A percentile compares a stretch with the other conserved stretches of the same genome.
These are phyloP conservation scores for Yamadazyma olivae DNA, from an alignment of 805 yeast species.

Conservation along the genomic window DNA sequence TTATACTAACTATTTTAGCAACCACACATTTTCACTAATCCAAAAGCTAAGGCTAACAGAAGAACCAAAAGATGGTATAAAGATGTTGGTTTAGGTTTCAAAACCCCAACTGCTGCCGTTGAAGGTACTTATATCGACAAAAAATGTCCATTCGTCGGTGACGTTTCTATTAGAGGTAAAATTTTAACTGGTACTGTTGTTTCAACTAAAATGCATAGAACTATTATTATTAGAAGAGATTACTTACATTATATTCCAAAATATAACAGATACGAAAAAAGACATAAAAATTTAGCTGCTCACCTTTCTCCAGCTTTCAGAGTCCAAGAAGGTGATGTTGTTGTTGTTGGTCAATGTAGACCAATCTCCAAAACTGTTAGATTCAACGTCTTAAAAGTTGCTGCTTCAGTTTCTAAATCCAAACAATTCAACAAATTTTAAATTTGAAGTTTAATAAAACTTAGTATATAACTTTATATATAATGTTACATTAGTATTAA, in stretches of 20 bases:
- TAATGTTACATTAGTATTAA: conserved; percentile 4
- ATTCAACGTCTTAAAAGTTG: conserved; percentile 98
- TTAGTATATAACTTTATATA: neutral
- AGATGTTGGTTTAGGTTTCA: conserved; percentile 99
- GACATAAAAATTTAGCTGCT: conserved; percentile 99
- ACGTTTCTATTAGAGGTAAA: conserved; percentile 98
- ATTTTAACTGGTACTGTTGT: conserved; percentile 99
- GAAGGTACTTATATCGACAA: conserved; percentile 99
- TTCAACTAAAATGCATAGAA: conserved; percentile 99
- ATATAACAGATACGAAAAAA: conserved; percentile 99
- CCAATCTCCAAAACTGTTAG: conserved; percentile 99
- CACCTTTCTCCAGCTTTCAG: conserved; percentile 99
- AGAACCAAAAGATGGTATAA: conserved; percentile 99
- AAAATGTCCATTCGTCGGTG: conserved; percentile 99
- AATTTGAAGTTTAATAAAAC: conserved; percentile 19
- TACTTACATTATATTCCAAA: conserved; percentile 99
- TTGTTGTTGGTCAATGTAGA: conserved; percentile 99
- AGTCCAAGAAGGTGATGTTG: conserved; percentile 97
- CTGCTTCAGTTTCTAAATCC: conserved; percentile 81
- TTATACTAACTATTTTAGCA: conserved; percentile 53
- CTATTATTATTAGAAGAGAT: conserved; percentile 99
- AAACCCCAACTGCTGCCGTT: conserved; percentile 99
- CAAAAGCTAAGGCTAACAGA: conserved; percentile 98
- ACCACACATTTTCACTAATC: conserved; percentile 99
- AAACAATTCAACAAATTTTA: conserved; percentile 98